phyloP scores from a whole-genome alignment of 2,329 filamentous ascomycete genomes.

The Rachicladosporium sp. region DNA sequence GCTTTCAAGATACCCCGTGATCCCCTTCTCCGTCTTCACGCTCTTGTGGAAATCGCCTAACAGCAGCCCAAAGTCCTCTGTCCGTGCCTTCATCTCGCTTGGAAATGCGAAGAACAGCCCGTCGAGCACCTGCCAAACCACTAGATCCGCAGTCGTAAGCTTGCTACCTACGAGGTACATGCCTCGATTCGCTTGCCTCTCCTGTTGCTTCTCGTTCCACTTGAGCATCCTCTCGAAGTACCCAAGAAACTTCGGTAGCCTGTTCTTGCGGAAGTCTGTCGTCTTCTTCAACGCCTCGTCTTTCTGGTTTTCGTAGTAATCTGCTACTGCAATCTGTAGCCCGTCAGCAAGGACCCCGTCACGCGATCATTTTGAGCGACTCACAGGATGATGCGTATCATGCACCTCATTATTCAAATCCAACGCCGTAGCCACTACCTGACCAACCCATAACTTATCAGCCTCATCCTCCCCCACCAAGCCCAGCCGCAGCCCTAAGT shows the following conservation, averaged over 20 bases:
- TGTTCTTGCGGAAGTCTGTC: conserved; percentile 44
- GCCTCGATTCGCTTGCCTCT: conserved; percentile 35
- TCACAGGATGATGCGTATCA: conserved; percentile 58
- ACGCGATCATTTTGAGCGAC: too few species aligned
- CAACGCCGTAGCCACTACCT: conserved; percentile 54
- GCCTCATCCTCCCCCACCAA: conserved; percentile 40
- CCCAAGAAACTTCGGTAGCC: conserved; percentile 59
- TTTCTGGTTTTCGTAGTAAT: conserved; percentile 68
- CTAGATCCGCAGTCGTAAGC: conserved; percentile 61
- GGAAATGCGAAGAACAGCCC: conserved; percentile 55
- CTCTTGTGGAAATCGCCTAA: conserved; percentile 50
- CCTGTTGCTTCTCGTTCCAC: conserved; percentile 41
- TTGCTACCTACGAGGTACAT: conserved; percentile 54
- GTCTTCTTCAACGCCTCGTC: conserved; percentile 48
- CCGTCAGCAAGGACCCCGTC: too few species aligned
- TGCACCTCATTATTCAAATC: conserved; percentile 63
- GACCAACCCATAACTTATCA: conserved; percentile 48
- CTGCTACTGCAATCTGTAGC: conserved; percentile 32
- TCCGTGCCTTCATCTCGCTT: conserved; percentile 47
- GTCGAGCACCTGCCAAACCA: conserved; percentile 56
- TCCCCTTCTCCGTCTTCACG: conserved; percentile 49
- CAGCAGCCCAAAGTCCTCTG: conserved; percentile 46
- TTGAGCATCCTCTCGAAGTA: conserved; percentile 58
- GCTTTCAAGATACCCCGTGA: conserved; percentile 59
- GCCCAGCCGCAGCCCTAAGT: conserved; percentile 50